These are phyloP conservation scores for Geotrichum phurueaensis DNA, from an alignment of 1,139 yeast genomes.

Conservation along the genomic window DNA sequence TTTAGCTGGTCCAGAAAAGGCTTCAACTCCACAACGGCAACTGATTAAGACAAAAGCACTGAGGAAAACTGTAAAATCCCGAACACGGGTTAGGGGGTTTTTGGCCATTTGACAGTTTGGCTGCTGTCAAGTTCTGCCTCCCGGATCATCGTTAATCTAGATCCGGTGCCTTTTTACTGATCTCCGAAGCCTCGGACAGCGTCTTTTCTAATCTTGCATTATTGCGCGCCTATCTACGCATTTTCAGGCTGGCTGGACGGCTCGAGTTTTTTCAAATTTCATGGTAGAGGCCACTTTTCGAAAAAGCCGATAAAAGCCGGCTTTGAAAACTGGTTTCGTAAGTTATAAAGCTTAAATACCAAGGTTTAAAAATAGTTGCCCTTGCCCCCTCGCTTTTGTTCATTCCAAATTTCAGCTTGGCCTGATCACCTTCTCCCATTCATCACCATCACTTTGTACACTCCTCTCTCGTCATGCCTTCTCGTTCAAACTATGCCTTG, in stretches of 20 bases:
- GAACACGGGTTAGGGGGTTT: not conserved
- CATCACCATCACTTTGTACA: not conserved
- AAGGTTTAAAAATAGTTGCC: not conserved
- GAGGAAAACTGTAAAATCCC: not conserved
- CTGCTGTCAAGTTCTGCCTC: no score
- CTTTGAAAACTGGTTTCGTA: not conserved
- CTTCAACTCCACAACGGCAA: not conserved
- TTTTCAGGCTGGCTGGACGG: not conserved
- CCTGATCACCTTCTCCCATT: not conserved
- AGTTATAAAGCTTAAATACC: not conserved
- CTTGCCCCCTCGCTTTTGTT: not conserved
- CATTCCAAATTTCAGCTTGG: not conserved
- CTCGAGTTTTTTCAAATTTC: not conserved
- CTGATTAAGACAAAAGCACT: not conserved
- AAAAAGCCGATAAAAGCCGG: constrained; percentile 8
- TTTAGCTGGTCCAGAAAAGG: not conserved
- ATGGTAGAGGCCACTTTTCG: not conserved
- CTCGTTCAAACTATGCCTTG: constrained; percentile 18
- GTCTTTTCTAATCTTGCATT: not conserved
- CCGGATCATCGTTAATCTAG: not conserved
- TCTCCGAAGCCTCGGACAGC: not conserved
- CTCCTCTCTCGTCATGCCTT: not conserved
- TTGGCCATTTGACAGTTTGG: no score
- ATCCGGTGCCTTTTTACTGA: no score
- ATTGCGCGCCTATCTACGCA: not conserved